Evolutionary conservation across 2,329 filamentous ascomycete species (phyloP).

Genomic region (Talaromyces sp.): DNA sequence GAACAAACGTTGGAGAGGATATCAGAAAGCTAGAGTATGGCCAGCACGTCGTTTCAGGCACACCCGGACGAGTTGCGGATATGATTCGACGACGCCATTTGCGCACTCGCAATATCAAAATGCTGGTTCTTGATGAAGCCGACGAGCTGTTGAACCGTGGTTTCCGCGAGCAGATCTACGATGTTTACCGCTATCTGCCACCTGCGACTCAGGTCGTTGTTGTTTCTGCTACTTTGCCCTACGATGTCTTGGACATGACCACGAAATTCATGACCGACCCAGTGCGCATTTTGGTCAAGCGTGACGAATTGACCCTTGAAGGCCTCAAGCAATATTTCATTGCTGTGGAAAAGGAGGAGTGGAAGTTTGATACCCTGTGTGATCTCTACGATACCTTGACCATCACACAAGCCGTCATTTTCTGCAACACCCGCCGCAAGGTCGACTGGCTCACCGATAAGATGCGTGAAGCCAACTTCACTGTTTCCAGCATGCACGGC

Average conservation of each 20-base stretch:
- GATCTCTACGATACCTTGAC: slow-evolving; percentile 98
- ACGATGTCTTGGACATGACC: slow-evolving; percentile 98
- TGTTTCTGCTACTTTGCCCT: slow-evolving; percentile 90
- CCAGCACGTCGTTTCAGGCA: slow-evolving; percentile 95
- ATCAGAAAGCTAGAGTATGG: slow-evolving; percentile 97
- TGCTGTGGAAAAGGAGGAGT: slow-evolving; percentile 98
- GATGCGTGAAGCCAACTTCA: slow-evolving; percentile 98
- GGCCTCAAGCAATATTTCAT: slow-evolving; percentile 99
- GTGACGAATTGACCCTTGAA: slow-evolving; percentile 95
- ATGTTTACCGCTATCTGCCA: slow-evolving; percentile 94
- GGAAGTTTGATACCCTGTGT: slow-evolving; percentile 98
- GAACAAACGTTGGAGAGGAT: slow-evolving; percentile 95
- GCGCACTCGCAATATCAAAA: slow-evolving; percentile 70
- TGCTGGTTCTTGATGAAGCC: slow-evolving; percentile 71
- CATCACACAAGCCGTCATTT: slow-evolving; percentile 98
- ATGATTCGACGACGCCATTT: slow-evolving; percentile 73
- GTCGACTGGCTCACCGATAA: slow-evolving; percentile 99
- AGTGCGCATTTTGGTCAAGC: slow-evolving; percentile 93
- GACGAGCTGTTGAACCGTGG: slow-evolving; percentile 84
- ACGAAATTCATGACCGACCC: slow-evolving; percentile 99
- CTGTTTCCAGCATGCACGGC: slow-evolving; percentile 96
- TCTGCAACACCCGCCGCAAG: slow-evolving; percentile 98
- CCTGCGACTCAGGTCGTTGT: slow-evolving; percentile 98
- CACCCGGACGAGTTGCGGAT: slow-evolving; percentile 89
- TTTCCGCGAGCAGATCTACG: slow-evolving; percentile 98